Base-by-base conservation (phyloP, 495 filamentous ascomycete genomes). In the Aspergillus sclerotiicarbonarius region DNA sequence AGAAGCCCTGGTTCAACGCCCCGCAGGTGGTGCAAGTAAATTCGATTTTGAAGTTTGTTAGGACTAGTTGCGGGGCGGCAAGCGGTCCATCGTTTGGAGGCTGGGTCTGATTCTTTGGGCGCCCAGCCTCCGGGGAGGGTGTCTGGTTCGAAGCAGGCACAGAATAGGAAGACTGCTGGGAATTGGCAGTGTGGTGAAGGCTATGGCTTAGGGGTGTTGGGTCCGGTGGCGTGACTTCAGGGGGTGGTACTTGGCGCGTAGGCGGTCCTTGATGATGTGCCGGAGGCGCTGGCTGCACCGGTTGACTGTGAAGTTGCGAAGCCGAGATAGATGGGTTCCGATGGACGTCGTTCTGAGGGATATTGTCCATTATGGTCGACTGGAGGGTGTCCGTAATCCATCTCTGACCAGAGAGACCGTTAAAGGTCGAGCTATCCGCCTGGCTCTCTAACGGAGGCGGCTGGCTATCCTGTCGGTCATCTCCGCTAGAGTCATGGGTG, bases 41-140 rank as follows among this genome's bases (percentile, higher is more conserved):
- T 21, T 77, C 74, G 37, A 78, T 77, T 56, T 78, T 78, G 58
- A 78, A 78, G 45, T 76, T 72, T 18, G 73, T 72, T 1, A 76
- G 62, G 37, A 72, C 63, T 51, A 74, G 60, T 37, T 76, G 71
- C 10, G 73, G 53, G 20, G 66, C 61, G 6, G 58, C 58, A n/a
- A 64, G 50, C 29, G 72, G 70, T 6, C 71, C 68, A 45, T 53
- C 44, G 13, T 63, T 65, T 21, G 62, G 62, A 15, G 64, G 48
- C 37, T 71, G 75, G 16, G 59, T 52, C 3, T 64, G 56, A 37
- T 61, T 61, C 58, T 71, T 72, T 8, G 66, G 62, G 6, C 58
- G 62, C 13, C 56, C 63, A 12, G 62, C 48, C 9, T 59, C 67
- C 46, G 61, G 63, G 21, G 63, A 21, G 5, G 64, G 53, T 41